These are phyloP conservation scores for Talaromyces thailandensis DNA, from an alignment of 495 filamentous ascomycete species.

Conservation along the genomic window DNA sequence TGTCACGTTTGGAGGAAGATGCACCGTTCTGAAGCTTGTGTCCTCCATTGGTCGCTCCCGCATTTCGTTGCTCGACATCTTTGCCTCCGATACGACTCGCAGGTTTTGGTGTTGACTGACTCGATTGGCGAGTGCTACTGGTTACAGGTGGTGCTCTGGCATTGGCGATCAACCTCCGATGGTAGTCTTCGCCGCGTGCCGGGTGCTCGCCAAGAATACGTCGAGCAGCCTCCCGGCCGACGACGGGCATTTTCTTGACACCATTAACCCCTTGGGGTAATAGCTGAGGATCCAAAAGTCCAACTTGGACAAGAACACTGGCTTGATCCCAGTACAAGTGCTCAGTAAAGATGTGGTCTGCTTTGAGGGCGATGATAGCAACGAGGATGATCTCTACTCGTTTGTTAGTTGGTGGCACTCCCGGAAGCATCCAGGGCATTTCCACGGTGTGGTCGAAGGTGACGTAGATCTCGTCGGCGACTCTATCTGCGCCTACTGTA, in stretches of 20 bases:
- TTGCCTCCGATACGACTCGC: neutral
- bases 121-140: neutral
- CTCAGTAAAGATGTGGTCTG: slow-evolving; percentile 68
- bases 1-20: neutral
- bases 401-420: slow-evolving; percentile 60
- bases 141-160: neutral
- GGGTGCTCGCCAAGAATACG: slow-evolving; percentile 57
- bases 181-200: slow-evolving; percentile 29
- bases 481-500: slow-evolving; percentile 52
- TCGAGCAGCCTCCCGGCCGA: slow-evolving; percentile 54
- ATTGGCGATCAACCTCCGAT: slow-evolving; percentile 21
- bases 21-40: neutral
- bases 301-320: slow-evolving; percentile 66
- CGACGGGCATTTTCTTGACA: slow-evolving; percentile 58
- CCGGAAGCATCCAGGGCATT: slow-evolving; percentile 77
- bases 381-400: slow-evolving; percentile 64
- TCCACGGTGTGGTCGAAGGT: slow-evolving; percentile 62
- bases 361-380: slow-evolving; percentile 65
- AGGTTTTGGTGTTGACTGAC: neutral
- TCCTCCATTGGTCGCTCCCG: neutral
- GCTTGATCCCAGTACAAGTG: slow-evolving; percentile 88
- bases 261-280: slow-evolving; percentile 38
- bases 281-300: slow-evolving; percentile 58
- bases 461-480: slow-evolving; percentile 51
- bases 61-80: neutral